Base-by-base conservation (phyloP, 1,284 basidiomycete genomes). In the Chondrostereum purpureum region DNA sequence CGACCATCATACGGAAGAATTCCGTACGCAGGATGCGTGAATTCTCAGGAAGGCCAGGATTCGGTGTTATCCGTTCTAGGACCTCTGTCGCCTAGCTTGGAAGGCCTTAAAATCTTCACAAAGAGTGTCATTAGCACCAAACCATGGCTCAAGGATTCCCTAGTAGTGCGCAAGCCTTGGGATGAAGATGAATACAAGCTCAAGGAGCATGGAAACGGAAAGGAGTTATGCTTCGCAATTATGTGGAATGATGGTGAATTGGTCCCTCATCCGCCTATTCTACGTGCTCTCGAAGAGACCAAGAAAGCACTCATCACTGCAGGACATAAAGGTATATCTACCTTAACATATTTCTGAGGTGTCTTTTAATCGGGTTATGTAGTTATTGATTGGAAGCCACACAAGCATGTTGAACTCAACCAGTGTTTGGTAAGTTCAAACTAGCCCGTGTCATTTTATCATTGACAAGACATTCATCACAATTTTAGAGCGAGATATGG, bases 121-220 rank as follows among this genome's bases (percentile, higher is more conserved):
- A 75, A 82, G 56, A 69, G 70, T 0, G 70, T 87, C 2, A 57
- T 79, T 8, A 67, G 67, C 41, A 57, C 66, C n/a, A 64, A 79
- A 50, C 83, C 84, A 0, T 91, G 88, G 88, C 56, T 72, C 4
- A 68, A 65, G 47, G 88, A 91, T 55, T 85, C 88, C 0, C 61
- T 77, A 20, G 72, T 74, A 1, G 56, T 79, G 4, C 69, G 74
- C 19, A 82, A 85, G 55, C 70, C 71, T 1, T 92, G 86, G 87
- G 67, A 70, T 36, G 72, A 82, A 43, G 69, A 74, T 0, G 72
- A 68, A 27, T 83, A 87, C 55, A 59, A 63, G 14, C 67, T 87
- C 2, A 59, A 60, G 18, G 78, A 83, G 49, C 46, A 51, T 53
- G 72, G 83, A 46, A 75, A 27, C 33, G 63, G 69, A 17, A 43